Percentiles rank a stretch among this genome's conserved stretches.
Evolutionary conservation across 2,329 filamentous ascomycete genomes (phyloP).

Genomic region (Beauveria varroae): DNA sequence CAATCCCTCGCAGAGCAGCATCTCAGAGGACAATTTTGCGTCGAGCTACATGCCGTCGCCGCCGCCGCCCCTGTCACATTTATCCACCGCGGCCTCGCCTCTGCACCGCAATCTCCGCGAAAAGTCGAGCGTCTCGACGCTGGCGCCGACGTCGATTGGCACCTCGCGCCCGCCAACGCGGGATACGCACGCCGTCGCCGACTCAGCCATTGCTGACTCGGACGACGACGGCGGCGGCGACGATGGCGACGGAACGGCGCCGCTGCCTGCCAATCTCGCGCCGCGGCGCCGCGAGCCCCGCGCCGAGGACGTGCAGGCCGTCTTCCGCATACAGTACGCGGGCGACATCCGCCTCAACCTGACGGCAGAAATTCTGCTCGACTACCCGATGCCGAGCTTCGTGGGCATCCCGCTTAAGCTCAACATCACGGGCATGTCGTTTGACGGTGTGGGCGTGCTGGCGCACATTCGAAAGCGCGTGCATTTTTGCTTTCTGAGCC

Average conservation of each 20-base stretch:
- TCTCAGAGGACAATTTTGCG: conserved; percentile 36
- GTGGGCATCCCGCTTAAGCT: conserved; percentile 91
- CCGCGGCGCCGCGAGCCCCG: conserved; percentile 61
- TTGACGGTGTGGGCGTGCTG: conserved; percentile 88
- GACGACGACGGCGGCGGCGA: conserved; percentile 24
- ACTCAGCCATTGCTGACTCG: conserved; percentile 32
- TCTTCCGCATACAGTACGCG: conserved; percentile 82
- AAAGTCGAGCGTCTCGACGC: conserved; percentile 55
- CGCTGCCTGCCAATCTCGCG: conserved; percentile 16
- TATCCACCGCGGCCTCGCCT: conserved; percentile 16
- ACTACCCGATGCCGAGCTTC: conserved; percentile 98
- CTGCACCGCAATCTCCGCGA: conserved; percentile 42
- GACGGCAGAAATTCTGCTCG: conserved; percentile 89
- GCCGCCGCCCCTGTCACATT: conserved; percentile 9
- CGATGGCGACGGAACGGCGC: conserved; percentile 11
- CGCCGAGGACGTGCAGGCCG: conserved; percentile 83
- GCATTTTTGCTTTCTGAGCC: conserved; percentile 90
- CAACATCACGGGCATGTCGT: conserved; percentile 89
- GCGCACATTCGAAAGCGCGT: conserved; percentile 84
- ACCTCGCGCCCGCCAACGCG: conserved; percentile 51
- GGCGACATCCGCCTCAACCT: conserved; percentile 82
- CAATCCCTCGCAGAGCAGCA: conserved; percentile 40
- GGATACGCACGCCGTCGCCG: conserved; percentile 31
- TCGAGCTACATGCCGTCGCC: conserved; percentile 29
- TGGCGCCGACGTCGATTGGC: conserved; percentile 46